These are phyloP conservation scores for Lathyrus aphaca DNA, from an alignment of 306 rosid species.

Conservation along the genomic window DNA sequence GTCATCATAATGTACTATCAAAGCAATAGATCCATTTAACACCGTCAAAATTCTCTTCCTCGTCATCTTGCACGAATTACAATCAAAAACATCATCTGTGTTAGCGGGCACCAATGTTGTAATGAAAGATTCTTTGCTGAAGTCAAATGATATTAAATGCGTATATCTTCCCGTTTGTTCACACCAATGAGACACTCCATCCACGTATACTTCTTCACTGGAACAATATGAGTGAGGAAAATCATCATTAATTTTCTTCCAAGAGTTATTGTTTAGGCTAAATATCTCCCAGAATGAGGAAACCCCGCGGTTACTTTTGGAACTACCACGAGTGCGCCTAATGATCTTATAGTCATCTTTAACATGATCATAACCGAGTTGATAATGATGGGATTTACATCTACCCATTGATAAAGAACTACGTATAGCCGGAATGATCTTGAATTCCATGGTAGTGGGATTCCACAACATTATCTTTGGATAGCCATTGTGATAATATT, in stretches of 20 bases:
- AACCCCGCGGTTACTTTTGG: not conserved
- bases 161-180: too few species aligned
- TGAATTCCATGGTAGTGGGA: not conserved
- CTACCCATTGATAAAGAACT: accelerated
- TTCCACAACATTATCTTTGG: not conserved
- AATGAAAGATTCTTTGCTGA: too few species aligned
- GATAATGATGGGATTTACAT: not conserved
- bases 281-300: not conserved
- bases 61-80: not conserved
- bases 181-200: not conserved
- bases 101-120: not conserved
- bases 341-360: not conserved
- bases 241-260: not conserved
- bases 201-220: not conserved
- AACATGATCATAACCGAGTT: not conserved
- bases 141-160: too few species aligned
- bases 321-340: not conserved
- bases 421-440: not conserved
- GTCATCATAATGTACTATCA: too few species aligned
- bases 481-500: not conserved
- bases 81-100: not conserved
- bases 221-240: not conserved
- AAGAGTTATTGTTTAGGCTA: not conserved
- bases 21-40: too few species aligned
- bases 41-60: too few species aligned